A percentile compares a stretch with the other conserved stretches of the same genome.
These are phyloP conservation scores for Chrysoporthe puriensis DNA, from an alignment of 2,329 filamentous ascomycete genomes.

Conservation along the genomic window DNA sequence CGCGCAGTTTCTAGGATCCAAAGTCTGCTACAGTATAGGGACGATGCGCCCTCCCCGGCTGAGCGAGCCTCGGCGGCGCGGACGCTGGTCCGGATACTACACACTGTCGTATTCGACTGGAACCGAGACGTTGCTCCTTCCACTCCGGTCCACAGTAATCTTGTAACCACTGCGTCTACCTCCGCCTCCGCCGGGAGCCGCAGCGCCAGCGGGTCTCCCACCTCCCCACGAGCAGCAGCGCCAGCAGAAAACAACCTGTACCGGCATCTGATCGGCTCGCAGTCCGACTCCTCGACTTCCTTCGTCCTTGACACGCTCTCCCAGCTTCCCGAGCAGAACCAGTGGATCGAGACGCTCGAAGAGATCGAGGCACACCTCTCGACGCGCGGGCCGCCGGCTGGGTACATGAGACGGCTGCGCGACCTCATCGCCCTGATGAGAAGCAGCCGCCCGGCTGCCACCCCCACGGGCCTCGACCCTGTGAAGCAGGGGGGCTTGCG, in stretches of 20 bases:
- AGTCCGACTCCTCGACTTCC: constrained; percentile 39
- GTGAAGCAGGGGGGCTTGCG: constrained; percentile 19
- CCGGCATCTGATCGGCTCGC: constrained; percentile 50
- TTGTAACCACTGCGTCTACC: neutral
- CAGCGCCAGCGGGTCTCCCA: neutral
- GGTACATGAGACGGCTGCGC: constrained; percentile 38
- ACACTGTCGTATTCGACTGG: constrained; percentile 43
- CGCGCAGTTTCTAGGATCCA: constrained; percentile 49
- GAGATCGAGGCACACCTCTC: constrained; percentile 38
- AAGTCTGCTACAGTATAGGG: constrained; percentile 42
- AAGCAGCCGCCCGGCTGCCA: constrained; percentile 21
- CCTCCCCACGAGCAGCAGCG: neutral
- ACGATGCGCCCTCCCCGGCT: constrained; percentile 41
- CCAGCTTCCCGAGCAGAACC: constrained; percentile 48
- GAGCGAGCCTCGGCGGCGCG: constrained; percentile 52
- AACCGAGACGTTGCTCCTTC: constrained; percentile 15
- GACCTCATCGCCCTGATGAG: constrained; percentile 37
- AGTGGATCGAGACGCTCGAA: constrained; percentile 45
- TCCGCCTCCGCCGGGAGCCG: neutral
- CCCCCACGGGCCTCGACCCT: neutral
- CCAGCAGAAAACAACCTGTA: constrained; percentile 50
- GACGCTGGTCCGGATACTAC: constrained; percentile 53
- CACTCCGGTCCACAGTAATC: neutral
- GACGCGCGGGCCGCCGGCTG: constrained; percentile 33
- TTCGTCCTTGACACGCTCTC: constrained; percentile 52